Evolutionary conservation across 768 basidiomycete species (phyloP), one percentile per base, ranked within the genome.

Genomic region (Macrolepiota fuliginosa): DNA sequence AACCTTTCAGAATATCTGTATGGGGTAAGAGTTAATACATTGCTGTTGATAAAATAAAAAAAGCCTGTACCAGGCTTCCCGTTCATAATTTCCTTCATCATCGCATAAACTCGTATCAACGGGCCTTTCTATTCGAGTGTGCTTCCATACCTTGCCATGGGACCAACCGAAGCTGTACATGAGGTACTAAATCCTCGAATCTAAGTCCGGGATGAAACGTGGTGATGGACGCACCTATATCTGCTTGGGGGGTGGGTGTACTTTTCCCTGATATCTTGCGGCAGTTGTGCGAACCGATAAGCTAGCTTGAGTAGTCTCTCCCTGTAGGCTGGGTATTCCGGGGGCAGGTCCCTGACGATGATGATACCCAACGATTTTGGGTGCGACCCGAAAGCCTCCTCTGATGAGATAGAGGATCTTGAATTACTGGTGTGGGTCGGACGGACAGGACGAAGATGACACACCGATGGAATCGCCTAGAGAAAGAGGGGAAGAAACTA

Each of bases 91-190:
- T 98, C 96, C 87, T 92, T 24, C 27, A 53, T 35, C 36, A 58
- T 52, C 42, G 46, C 53, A 45, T 56, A n/a, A 52, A 49, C 59
- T 39, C 63, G 36, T 27, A 32, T 29, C 3, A 42, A 13, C 9
- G 5, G 39, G 7, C 29, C 42, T 42, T 40, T 32, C 25, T 5
- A 51, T 17, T 13, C 7, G 25, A n/a, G n/a, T 25, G 39, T 70
- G 13, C 24, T 4, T 9, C 35, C 37, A 55, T 66, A 87, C 91
- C 82, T 98, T 97, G 58, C 96, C 96, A 74, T 96, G 92, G 47
- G 90, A 92, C 96, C 96, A 98, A n/a, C 96, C 96, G 73, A 95
- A 98, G 71, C 89, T 91, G 35, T 3, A 55, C 11, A 29, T 53
- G 19, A 36, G 49, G 42, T 51, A 27, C 15, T 63, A n/a, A 54